Evolutionary conservation across 257 asterid genomes (phyloP).

Genomic region (Craterostigma plantagineum): DNA sequence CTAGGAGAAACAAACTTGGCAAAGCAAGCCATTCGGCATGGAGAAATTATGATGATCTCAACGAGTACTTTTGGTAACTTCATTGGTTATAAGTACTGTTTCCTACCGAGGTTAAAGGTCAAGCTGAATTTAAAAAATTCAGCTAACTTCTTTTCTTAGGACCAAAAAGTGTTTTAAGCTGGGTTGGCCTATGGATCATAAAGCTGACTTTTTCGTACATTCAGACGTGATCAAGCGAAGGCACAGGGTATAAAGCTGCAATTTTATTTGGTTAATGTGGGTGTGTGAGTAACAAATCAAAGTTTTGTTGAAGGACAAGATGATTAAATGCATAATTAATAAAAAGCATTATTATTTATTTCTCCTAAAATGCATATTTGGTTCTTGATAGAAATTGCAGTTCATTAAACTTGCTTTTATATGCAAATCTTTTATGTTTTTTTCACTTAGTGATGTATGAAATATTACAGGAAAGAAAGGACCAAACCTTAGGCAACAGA

Average conservation of each 20-base stretch:
- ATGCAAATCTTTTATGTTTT: background rate
- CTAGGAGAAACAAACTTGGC: constrained; percentile 61
- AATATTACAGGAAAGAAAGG: constrained; percentile 24
- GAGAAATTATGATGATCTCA: constrained; percentile 95
- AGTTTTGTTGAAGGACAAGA: too few species aligned
- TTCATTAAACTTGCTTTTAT: too few species aligned
- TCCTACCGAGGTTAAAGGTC: constrained; percentile 6
- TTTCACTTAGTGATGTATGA: constrained; percentile 7
- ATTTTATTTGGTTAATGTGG: constrained; percentile 1
- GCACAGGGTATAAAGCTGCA: constrained; percentile 19
- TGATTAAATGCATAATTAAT: too few species aligned
- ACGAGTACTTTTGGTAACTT: constrained; percentile 89
- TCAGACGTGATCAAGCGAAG: constrained; percentile 27
- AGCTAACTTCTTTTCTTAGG: constrained; percentile 24
- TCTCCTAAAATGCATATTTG: too few species aligned
- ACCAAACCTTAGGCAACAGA: constrained; percentile 42
- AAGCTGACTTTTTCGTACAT: constrained; percentile 69
- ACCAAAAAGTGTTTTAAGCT: constrained; percentile 55
- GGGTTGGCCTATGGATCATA: constrained; percentile 77
- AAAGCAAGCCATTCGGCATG: constrained; percentile 92
- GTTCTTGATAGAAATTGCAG: too few species aligned
- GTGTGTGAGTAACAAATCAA: too few species aligned
- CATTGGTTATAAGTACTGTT: constrained; percentile 9
- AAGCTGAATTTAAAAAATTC: background rate
- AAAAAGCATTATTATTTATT: too few species aligned